Evolutionary conservation across 805 yeast species (phyloP), one percentile per base, ranked within the genome.

Genomic region (Zygosaccharomyces siamensis): DNA sequence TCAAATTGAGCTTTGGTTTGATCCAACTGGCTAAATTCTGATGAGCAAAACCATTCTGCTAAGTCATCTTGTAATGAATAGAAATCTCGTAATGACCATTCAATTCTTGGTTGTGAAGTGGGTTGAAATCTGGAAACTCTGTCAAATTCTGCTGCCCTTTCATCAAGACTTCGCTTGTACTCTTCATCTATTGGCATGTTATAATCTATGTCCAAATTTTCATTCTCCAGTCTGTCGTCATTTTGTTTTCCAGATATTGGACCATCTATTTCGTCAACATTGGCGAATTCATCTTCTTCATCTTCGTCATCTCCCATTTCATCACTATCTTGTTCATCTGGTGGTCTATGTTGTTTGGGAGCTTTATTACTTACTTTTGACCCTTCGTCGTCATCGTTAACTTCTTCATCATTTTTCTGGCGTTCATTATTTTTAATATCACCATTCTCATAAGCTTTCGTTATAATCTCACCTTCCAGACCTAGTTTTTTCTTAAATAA

Each of bases 1-100:
- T 51, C 52, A 43, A 63, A 62, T 27, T 54, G 46, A 12, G 45
- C 27, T 28, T 53, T 51, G 1, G 53, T 36, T 23, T 43, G 53
- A 3, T 53, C 50, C 4, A 66, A 48, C 18, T 50, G 43, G 3
- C 35, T 32, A 39, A 56, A 63, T 47, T 71, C 75, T 3, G 63
- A 54, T 1, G 59, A 36, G 2, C 69, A 57, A 53, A 75, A 78
- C 81, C 81, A 77, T 32, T 74, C 73, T 7, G 71, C 68, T 12
- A 78, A 43, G 52, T 81, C 85, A 1, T 62, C 61, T 11, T 52
- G 50, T 14, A 78, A 60, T 1, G 59, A 49, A 10, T 69, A 66
- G 1, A 60, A 56, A 43, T 76, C 79, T 4, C 60, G 41, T 49
- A 69, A 71, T 3, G 65, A 59, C 65, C 76, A 82, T 5, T 72